Conservation (phyloP, 768 basidiomycete genomes). For the Daedaleopsis nitida region DNA sequence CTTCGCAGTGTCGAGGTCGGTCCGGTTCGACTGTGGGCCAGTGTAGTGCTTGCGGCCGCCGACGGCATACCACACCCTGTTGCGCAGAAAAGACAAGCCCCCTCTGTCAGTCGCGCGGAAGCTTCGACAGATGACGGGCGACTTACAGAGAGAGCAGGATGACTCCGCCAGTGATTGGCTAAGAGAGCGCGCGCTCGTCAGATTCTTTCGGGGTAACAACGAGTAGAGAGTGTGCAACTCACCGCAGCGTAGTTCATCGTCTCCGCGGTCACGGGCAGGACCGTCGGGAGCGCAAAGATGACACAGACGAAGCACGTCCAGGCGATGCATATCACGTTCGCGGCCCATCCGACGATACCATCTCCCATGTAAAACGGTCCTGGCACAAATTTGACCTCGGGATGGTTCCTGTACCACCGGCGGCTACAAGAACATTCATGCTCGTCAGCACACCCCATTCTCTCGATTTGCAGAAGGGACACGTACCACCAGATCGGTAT, state of each 20-base stretch:
- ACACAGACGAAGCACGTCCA: slow-evolving; percentile 73
- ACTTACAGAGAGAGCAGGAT: slow-evolving; percentile 35
- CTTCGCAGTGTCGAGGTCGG: slow-evolving; percentile 9
- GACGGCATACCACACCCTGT: slow-evolving; percentile 17
- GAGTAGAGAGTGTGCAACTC: slow-evolving; percentile 22
- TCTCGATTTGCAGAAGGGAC: background rate
- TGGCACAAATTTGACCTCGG: slow-evolving; percentile 82
- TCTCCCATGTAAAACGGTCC: slow-evolving; percentile 87
- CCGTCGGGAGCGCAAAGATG: slow-evolving; percentile 73
- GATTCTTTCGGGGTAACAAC: background rate
- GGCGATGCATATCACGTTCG: slow-evolving; percentile 63
- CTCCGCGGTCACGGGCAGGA: slow-evolving; percentile 63
- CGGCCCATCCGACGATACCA: slow-evolving; percentile 60
- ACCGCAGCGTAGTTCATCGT: slow-evolving; percentile 88
- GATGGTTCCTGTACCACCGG: slow-evolving; percentile 67
- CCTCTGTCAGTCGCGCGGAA: background rate
- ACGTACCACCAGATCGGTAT: slow-evolving; percentile 72
- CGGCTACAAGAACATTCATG: slow-evolving; percentile 37
- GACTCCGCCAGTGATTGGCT: slow-evolving; percentile 38
- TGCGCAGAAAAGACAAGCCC: background rate
- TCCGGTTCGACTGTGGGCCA: slow-evolving; percentile 28
- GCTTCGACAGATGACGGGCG: background rate
- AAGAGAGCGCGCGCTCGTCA: background rate
- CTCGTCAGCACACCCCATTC: background rate
- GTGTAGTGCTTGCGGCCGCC: slow-evolving; percentile 27